Conservation (phyloP, 2,329 filamentous ascomycete species). For the Tricladium varicosporioides region DNA sequence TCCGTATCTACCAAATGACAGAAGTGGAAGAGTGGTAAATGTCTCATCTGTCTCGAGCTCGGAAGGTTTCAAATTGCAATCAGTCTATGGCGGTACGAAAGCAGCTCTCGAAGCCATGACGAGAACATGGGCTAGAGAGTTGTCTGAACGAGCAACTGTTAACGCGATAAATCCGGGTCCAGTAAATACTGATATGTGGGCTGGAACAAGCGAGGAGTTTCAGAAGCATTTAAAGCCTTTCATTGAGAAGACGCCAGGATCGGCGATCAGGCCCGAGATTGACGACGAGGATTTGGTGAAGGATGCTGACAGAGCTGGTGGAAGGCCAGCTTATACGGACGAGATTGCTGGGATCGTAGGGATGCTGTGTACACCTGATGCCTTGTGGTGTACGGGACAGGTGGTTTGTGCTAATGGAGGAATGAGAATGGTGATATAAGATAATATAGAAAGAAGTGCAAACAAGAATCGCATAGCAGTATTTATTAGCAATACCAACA, state of each 20-base stretch:
- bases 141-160: constrained; percentile 60
- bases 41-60: constrained; percentile 57
- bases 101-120: constrained; percentile 68
- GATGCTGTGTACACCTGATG: constrained; percentile 71
- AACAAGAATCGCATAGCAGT: no score
- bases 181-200: constrained; percentile 66
- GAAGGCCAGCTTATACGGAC: constrained; percentile 61
- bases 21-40: constrained; percentile 63
- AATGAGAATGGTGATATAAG: constrained; percentile 50
- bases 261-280: constrained; percentile 56
- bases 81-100: constrained; percentile 64
- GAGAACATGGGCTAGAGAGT: constrained; percentile 63
- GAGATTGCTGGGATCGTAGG: constrained; percentile 76
- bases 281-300: constrained; percentile 62
- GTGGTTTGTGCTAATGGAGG: constrained; percentile 81
- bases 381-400: constrained; percentile 76
- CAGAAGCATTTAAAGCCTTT: constrained; percentile 58
- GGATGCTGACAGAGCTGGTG: constrained; percentile 52
- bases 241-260: constrained; percentile 63
- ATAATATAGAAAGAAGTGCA: no score
- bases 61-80: constrained; percentile 56
- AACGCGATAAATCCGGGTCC: constrained; percentile 67
- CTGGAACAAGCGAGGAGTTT: constrained; percentile 53
- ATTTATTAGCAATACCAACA: no score
- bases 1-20: constrained; percentile 67